Percentiles rank a stretch among this genome's conserved stretches.
Evolutionary conservation across 2,329 filamentous ascomycete species (phyloP).

Genomic region (Nemania serpens): DNA sequence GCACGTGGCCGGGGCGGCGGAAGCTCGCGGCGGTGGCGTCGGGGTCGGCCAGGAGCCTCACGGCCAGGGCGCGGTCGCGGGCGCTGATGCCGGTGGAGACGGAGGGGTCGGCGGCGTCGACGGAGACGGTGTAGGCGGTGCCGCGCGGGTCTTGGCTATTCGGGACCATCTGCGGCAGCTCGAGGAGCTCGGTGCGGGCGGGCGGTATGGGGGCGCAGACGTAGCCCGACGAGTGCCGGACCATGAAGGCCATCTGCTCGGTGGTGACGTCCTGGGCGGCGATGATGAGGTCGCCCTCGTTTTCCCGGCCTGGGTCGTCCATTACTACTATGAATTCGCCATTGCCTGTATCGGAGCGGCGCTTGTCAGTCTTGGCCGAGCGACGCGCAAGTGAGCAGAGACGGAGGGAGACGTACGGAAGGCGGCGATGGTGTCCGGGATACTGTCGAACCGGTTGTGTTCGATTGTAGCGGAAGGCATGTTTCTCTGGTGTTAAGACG

Average conservation of each 20-base stretch:
- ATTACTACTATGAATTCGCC: conserved; percentile 96
- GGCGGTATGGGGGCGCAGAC: conserved; percentile 86
- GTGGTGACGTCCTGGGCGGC: conserved; percentile 83
- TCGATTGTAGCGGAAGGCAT: conserved; percentile 60
- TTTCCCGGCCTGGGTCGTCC: conserved; percentile 89
- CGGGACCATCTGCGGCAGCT: conserved; percentile 87
- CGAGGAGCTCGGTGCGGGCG: conserved; percentile 69
- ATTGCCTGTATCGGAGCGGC: conserved; percentile 55
- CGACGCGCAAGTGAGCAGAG: background rate
- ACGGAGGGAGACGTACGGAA: conserved; percentile 58
- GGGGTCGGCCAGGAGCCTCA: conserved; percentile 74
- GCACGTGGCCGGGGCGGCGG: conserved; percentile 84
- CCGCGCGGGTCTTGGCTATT: conserved; percentile 78
- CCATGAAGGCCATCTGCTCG: conserved; percentile 93
- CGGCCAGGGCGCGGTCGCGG: conserved; percentile 82
- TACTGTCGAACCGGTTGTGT: conserved; percentile 63
- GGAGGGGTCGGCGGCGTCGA: conserved; percentile 75
- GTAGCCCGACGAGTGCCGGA: conserved; percentile 87
- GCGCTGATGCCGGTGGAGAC: conserved; percentile 91
- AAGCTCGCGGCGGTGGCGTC: conserved; percentile 63
- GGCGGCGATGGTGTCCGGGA: conserved; percentile 66
- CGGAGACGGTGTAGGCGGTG: conserved; percentile 90
- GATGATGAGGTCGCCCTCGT: conserved; percentile 98
- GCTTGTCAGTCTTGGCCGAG: conserved; percentile 12
- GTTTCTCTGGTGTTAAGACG: background rate